Evolutionary conservation across 148 eudicot species (phyloP).

Genomic region (Dianthus caryophyllus): DNA sequence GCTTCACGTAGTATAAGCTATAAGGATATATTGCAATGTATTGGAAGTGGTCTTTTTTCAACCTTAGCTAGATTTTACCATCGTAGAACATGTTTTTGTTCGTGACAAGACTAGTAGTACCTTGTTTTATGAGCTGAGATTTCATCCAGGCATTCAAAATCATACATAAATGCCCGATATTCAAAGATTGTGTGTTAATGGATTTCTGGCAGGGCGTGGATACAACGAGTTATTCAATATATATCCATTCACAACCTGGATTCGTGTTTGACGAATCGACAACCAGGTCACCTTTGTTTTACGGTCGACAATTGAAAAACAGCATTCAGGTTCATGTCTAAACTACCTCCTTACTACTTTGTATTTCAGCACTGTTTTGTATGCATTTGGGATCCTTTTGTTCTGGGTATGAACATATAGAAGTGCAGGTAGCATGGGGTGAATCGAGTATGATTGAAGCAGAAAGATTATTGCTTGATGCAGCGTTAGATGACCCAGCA

Average conservation of each 20-base stretch:
- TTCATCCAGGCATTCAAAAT: no score
- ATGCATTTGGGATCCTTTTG: conserved; percentile 9
- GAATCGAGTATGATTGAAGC: conserved; percentile 90
- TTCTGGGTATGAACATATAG: conserved; percentile 3
- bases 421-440: conserved; percentile 83
- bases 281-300: conserved; percentile 64
- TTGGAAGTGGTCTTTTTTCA: neutral
- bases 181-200: no score
- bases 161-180: neutral
- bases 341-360: neutral
- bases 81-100: neutral
- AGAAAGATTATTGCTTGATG: conserved; percentile 73
- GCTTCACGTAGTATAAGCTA: neutral
- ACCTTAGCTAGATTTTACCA: neutral
- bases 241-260: conserved; percentile 86
- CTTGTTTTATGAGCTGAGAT: conserved; percentile 1
- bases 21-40: neutral
- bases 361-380: conserved; percentile 1
- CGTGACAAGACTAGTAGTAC: neutral
- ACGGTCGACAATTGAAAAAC: conserved; percentile 61
- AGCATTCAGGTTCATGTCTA: conserved; percentile 65
- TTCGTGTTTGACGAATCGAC: conserved; percentile 80
- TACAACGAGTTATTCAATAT: conserved; percentile 54
- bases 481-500: conserved; percentile 84
- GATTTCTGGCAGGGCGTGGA: conserved; percentile 58